Percentiles rank a stretch among this genome's conserved stretches.
phyloP scores from a whole-genome alignment of 768 basidiomycete genomes.

The Calocybe indica region DNA sequence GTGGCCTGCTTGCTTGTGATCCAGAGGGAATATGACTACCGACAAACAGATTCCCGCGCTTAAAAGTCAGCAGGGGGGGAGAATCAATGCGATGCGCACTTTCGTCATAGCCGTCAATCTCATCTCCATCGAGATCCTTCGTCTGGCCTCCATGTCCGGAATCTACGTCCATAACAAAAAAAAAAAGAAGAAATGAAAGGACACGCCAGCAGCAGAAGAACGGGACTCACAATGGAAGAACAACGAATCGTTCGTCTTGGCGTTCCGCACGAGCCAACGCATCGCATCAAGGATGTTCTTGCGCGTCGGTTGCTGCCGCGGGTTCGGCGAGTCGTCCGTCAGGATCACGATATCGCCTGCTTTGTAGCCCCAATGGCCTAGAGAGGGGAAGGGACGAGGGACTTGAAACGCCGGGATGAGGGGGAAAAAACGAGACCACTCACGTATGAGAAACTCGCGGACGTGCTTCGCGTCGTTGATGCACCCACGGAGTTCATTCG shows the following conservation, averaged over 20 bases:
- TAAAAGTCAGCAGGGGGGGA: too few relatives aligned
- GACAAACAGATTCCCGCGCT: not conserved
- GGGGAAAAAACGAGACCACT: slow-evolving; percentile 9
- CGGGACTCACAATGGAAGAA: slow-evolving; percentile 64
- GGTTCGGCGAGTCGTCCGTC: slow-evolving; percentile 50
- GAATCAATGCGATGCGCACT: slow-evolving; percentile 32
- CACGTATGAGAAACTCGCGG: slow-evolving; percentile 59
- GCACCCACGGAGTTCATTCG: slow-evolving; percentile 64
- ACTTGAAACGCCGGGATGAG: too few relatives aligned
- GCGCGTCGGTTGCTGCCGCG: slow-evolving; percentile 36
- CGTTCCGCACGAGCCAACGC: slow-evolving; percentile 61
- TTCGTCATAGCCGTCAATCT: slow-evolving; percentile 78
- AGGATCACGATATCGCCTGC: slow-evolving; percentile 62
- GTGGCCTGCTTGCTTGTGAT: slow-evolving; percentile 69
- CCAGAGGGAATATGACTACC: slow-evolving; percentile 82
- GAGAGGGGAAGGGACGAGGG: not conserved
- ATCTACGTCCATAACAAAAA: slow-evolving; percentile 33
- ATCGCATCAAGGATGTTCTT: slow-evolving; percentile 44
- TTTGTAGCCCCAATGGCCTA: slow-evolving; percentile 43
- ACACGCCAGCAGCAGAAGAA: too few relatives aligned
- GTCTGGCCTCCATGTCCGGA: slow-evolving; percentile 97
- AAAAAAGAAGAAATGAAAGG: not conserved
- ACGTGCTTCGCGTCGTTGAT: slow-evolving; percentile 78
- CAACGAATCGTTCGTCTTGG: slow-evolving; percentile 63
- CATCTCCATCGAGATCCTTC: slow-evolving; percentile 70